Evolutionary conservation across 805 yeast genomes (phyloP), one percentile per base, ranked within the genome.

Genomic region (Hanseniaspora jakobsenii): DNA sequence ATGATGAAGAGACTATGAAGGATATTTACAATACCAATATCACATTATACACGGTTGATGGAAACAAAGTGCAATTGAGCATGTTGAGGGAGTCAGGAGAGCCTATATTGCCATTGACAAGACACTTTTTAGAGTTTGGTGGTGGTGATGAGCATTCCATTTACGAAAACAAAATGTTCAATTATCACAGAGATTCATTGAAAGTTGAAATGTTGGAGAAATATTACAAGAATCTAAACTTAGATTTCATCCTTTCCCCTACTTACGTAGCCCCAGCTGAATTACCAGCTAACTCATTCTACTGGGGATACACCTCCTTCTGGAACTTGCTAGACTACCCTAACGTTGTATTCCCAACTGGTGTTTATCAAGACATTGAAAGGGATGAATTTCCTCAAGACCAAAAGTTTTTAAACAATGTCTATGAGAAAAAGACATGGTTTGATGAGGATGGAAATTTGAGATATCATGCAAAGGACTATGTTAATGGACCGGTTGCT

Each of bases 271-370:
- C 79, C 50, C 77, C 76, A 40, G 84, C 91, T n/a, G 83, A 85
- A 35, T 70, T 69, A 44, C 73, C 80, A 18, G 73, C 71, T 38
- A 66, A 70, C 41, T 70, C 79, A 6, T 73, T 71, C 58, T 79
- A 79, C 61, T 82, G 91, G 87, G 81, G 87, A 3, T 82, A 82
- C 66, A 80, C 89, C 5, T 64, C 85, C 2, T 67, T 79, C 50
- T 82, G 76, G 73, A 81, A 81, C 62, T 56, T 81, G 47, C 60
- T 80, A 50, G 93, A 82, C 59, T 67, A 74, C 55, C 86, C 93
- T 32, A 73, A 77, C 31, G 72, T 78, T 49, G 67, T 70, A 1
- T 65, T 75, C 62, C 85, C 81, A 53, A 70, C 83, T 4, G 75
- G 81, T 8, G 60, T 77, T 51, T 64, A 58, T 51, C 81, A 70